Evolutionary conservation across 2,329 filamentous ascomycete genomes (phyloP), one percentile per base, ranked within the genome.

Genomic region (Ceratocystis harringtonii): DNA sequence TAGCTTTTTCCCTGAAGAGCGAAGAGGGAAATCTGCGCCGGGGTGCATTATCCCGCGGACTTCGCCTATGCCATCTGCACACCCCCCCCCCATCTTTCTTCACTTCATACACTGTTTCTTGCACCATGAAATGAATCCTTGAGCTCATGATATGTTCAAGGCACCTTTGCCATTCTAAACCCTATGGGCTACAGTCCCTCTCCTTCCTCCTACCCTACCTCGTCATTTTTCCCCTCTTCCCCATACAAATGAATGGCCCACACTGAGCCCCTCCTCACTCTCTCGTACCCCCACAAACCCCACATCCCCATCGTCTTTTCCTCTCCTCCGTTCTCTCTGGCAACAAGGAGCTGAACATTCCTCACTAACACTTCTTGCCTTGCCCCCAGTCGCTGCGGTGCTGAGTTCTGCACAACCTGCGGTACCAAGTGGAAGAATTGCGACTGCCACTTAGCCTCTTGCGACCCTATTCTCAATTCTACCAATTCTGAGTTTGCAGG

Each of bases 331-430:
- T 64, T 64, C 62, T 67, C 62, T 67, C 61, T 65, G 28, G 48
- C 62, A 22, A 65, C 36, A 63, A 61, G 58, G 58, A 62, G 60
- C n/a, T 45, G 58, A 60, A 67, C 65, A 62, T 44, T 61, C 52
- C 43, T 66, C 66, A 57, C 69, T 69, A 68, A 77, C 68, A 36
- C 70, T 66, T 44, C 61, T 61, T 61, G 64, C 61, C 32, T 68
- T 57, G 72, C 61, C 32, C 15, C 30, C 64, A 85, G 86, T 73
- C 88, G 85, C 65, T 95, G 91, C 71, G 86, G 83, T 64, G 89
- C 89, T 32, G 83, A 95, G 70, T 95, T 95, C 71, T 96, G 91
- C 76, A 91, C 94, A 83, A 81, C 89, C 30, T 96, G 91, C 72
- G 90, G 88, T 25, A 73, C 78, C 41, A 88, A 88, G 70, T 95